Evolutionary conservation across 2,329 filamentous ascomycete genomes (phyloP), one percentile per base, ranked within the genome.

Genomic region (Apiospora phragmitis): DNA sequence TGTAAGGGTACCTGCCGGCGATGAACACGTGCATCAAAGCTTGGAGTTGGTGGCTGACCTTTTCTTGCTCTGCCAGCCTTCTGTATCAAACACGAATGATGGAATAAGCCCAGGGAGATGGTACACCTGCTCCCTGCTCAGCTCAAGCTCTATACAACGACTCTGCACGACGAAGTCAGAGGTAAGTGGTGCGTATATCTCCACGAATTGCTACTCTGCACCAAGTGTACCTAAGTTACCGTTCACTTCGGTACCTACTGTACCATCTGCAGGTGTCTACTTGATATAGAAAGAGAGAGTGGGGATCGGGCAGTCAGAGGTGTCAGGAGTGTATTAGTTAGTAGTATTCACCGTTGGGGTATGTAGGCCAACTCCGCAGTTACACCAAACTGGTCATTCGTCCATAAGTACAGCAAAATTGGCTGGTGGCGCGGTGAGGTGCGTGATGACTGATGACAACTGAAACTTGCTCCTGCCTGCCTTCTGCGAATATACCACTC

Each of bases 1-100:
- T n/a, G n/a, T n/a, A n/a, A n/a, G n/a, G n/a, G n/a, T n/a, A 62
- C 55, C 55, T 49, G 32, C 49, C 55, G 49, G 35, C 35, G 49
- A 62, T 62, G 55, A 65, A 69, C 35, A 47, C 49, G 55, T 69
- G 47, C 35, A 59, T 55, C 49, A 35, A 41, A 35, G 67, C 32
- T 7, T 3, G 26, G 26, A 62, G 32, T n/a, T 38, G 55, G 32
- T 62, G 32, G 11, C 32, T 38, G 55, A 38, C 55, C 55, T 38
- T 6, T 62, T 9, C 47, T 24, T 26, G 4, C n/a, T 16, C 29
- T 59, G 26, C 49, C 49, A 32, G 49, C 49, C 51, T 59, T 59
- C 16, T 59, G 29, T 59, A 11, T 62, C 8, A 32, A 38, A 38
- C n/a, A 35, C 29, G 29, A 32, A 35, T n/a, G 29, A 35, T 21